Base-by-base conservation (phyloP, 2,329 filamentous ascomycete genomes). In the Cryphonectria radicalis region DNA sequence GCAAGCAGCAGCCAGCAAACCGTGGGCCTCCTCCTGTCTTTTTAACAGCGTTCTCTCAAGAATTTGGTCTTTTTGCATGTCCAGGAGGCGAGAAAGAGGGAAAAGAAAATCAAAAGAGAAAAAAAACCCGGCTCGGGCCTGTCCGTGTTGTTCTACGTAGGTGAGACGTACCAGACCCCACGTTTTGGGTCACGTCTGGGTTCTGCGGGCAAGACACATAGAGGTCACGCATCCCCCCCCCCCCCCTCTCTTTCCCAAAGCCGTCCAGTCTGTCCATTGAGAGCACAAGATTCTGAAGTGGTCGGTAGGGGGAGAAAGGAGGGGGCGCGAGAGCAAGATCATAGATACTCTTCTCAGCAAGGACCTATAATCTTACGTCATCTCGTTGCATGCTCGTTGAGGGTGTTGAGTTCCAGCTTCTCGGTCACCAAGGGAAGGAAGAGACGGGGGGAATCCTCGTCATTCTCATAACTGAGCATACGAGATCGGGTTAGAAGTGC, bases 41-140 rank as follows among this genome's bases (percentile, higher is more conserved):
- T 43, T n/a, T 32, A 1, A 50, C 7, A 10, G 17, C 2, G 28
- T 19, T 1, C 43, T 46, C 43, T 46, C 46, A n/a, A n/a, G 6
- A 32, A 32, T 3, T 5, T 10, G 7, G 46, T 22, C 46, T 7
- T n/a, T 22, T 8, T n/a, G 46, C 22, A 10, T 22, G 22, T 22
- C 19, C 46, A n/a, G 22, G 19, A 50, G 19, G 8, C 19, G 13
- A 13, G n/a, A n/a, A n/a, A n/a, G n/a, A n/a, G n/a, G n/a, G n/a
- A n/a, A n/a, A n/a, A n/a, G n/a, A n/a, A n/a, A n/a, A n/a, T n/a
- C n/a, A n/a, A n/a, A n/a, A n/a, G n/a, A 55, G 3, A 55, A n/a
- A 50, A 50, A n/a, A 50, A 53, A 53, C 2, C 43, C 66, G 55
- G 55, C 42, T 68, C 66, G 55, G 66, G 57, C 66, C 66, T 68